Base-by-base conservation (phyloP, 345 rosid genomes). In the Rubroshorea leprosula region DNA sequence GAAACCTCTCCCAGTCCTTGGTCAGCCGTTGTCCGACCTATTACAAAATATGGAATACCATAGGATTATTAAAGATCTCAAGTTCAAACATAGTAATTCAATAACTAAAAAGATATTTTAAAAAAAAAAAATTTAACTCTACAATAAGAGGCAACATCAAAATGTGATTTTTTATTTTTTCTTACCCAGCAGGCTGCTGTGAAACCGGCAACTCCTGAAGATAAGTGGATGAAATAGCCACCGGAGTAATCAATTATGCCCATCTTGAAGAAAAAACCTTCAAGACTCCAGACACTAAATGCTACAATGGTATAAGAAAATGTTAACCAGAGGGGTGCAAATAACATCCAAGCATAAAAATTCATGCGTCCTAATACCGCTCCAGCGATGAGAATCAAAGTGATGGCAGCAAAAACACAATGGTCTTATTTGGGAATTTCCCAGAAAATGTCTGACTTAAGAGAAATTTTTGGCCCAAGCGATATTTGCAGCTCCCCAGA, bases 271-370 rank as follows among this genome's bases (percentile, higher is more conserved):
- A 73, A 55, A 62, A 64, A 73, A 11, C 74, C 71, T 12, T 49
- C 41, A 5, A 39, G 59, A 22, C 72, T 54, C 80, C 80, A 76
- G 25, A 76, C 31, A 43, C 76, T 76, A 51, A 59, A 76, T 5
- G 76, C 76, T 19, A 61, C 66, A 13, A 76, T 23, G 0, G 80
- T 76, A 47, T 76, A 76, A 1, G 76, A 71, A 51, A 51, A 65
- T 1, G 80, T 76, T 51, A 76, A 54, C 80, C 76, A 72, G 5
- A 72, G 74, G 0, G 80, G 80, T 44, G 72, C 80, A 52, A 76
- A 76, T 52, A 68, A 24, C 80, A 76, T 76, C 80, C 80, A 76
- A 4, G 80, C 80, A 52, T 54, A 56, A 46, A 76, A 57, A 27
- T 65, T 72, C 80, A 72, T 76, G 55, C 80, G 51, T 19, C 80